Conservation (phyloP, 225 moss, liverwort and hornwort genomes). For the Polytrichum commune region DNA sequence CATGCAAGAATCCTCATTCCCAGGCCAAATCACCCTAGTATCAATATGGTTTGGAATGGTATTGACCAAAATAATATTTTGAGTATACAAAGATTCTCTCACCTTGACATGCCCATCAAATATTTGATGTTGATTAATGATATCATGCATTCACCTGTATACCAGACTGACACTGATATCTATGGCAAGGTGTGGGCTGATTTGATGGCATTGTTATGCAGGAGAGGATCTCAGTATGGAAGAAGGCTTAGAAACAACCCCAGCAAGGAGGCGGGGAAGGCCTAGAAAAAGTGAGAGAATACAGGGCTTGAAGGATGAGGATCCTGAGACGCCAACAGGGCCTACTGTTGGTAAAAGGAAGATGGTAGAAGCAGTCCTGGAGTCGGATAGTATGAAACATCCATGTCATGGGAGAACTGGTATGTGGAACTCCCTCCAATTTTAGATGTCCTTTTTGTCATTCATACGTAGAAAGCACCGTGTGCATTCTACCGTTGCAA, state of each 20-base stretch:
- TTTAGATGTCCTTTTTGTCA: no score
- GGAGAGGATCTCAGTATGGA: slow-evolving; percentile 58
- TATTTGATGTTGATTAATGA: no score
- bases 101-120: no score
- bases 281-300: slow-evolving; percentile 42
- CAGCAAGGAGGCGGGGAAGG: slow-evolving; percentile 51
- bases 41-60: no score
- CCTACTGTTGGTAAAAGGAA: slow-evolving; percentile 43
- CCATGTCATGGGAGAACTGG: slow-evolving; percentile 43
- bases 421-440: slow-evolving; percentile 7
- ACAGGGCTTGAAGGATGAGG: slow-evolving; percentile 18
- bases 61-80: no score
- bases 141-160: no score
- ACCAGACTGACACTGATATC: not conserved
- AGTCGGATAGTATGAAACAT: slow-evolving; percentile 46
- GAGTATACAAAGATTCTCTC: no score
- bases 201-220: slow-evolving; percentile 21
- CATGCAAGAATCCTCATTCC: no score
- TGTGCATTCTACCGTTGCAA: no score
- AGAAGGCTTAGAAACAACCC: slow-evolving; percentile 32
- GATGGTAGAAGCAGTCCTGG: slow-evolving; percentile 53
- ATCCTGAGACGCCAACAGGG: slow-evolving; percentile 25
- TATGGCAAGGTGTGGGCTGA: not conserved
- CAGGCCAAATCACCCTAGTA: no score
- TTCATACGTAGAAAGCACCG: no score